Base-by-base conservation (phyloP, 2,329 filamentous ascomycete species). In the Dothistroma septosporum region DNA sequence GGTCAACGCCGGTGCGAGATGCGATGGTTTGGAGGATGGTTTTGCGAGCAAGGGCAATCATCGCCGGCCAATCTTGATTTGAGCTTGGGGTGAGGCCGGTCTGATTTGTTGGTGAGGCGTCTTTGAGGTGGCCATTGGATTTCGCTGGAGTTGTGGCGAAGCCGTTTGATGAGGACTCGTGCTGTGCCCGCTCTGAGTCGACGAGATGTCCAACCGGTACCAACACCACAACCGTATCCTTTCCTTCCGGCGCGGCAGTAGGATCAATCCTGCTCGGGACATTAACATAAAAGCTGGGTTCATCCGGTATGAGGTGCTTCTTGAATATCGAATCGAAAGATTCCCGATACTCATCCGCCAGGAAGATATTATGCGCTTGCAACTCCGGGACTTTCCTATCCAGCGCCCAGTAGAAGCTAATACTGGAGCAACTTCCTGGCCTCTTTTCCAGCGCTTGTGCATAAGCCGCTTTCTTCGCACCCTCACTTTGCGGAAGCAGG, bases 311-410 rank as follows among this genome's bases (percentile, higher is more conserved):
- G 2, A 81, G 76, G 61, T 90, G 85, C 32, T 83, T 77, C 65
- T 88, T 85, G 79, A 92, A 91, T 61, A 91, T 91, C 61, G 83
- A 82, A 73, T 91, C 88, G 69, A 91, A 91, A n/a, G 83, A 87
- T 67, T 88, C 85, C 55, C 80, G 80, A 72, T 90, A 92, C 64
- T 88, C 80, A 66, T 90, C 85, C 2, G 88, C 87, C 7, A 91
- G 82, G 77, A 92, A 92, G 68, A 91, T 89, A 72, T 91, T 92
- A 76, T 92, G 89, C 0, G 86, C 83, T 19, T 81, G 78, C 2
- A 92, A 80, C 72, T 88, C 82, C 0, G 84, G 83, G 1, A 91
- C 76, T 55, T 81, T 79, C 55, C 79, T 77, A 61, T 84, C 79
- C 21, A 90, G 79, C 2, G 84, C 83, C 88, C 87, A 92, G 78